Percentiles rank a stretch among this genome's conserved stretches.
phyloP scores from a whole-genome alignment of 164 flowering plant genomes.

The Cinnamomum micranthum region DNA sequence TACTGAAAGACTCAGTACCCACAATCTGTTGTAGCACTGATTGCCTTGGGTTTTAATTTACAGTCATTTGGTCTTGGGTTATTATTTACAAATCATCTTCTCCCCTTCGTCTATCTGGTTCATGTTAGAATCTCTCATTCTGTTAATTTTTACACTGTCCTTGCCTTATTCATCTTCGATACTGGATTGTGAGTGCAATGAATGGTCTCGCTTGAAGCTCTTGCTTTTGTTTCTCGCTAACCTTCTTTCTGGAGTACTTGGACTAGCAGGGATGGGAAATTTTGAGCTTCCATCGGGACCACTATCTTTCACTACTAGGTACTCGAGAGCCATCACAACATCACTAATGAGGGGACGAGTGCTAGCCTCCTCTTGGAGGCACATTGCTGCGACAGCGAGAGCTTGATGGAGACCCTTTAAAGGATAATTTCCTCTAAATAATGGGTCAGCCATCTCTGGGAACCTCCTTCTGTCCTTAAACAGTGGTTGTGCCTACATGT shows the following conservation, averaged over 20 bases:
- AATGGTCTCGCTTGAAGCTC: neutral
- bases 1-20: too few species aligned
- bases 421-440: conserved; percentile 59
- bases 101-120: too few species aligned
- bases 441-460: conserved; percentile 70
- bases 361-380: conserved; percentile 80
- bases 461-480: conserved; percentile 73
- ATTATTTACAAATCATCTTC: too few species aligned
- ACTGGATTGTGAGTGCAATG: neutral
- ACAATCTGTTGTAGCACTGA: too few species aligned
- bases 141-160: too few species aligned
- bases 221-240: neutral
- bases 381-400: conserved; percentile 89
- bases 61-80: too few species aligned
- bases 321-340: conserved; percentile 74
- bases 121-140: too few species aligned
- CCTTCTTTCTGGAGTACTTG: neutral
- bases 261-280: neutral
- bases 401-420: conserved; percentile 74
- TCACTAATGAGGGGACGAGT: conserved; percentile 73
- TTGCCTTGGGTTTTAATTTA: too few species aligned
- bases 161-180: neutral
- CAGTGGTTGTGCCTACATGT: conserved; percentile 68
- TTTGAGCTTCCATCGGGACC: conserved; percentile 10
- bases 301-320: conserved; percentile 21